Evolutionary conservation across 1,284 basidiomycete species (phyloP).

Genomic region (Ganoderma boninense): DNA sequence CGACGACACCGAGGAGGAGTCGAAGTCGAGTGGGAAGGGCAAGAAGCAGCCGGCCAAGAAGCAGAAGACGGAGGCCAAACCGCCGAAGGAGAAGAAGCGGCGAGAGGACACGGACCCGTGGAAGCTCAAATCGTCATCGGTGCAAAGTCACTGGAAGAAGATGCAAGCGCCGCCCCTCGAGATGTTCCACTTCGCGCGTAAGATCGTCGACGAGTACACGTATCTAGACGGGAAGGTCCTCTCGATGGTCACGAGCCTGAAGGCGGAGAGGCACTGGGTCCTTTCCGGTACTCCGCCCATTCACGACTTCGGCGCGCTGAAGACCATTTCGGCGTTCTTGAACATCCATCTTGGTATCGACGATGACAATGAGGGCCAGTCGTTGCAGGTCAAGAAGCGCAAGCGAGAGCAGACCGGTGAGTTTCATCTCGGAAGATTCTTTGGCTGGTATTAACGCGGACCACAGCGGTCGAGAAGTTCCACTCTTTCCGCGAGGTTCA

Average conservation of each 20-base stretch:
- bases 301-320: slow-evolving; percentile 89
- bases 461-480: slow-evolving; percentile 88
- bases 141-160: slow-evolving; percentile 78
- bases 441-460: background rate
- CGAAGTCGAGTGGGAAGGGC: slow-evolving; percentile 37
- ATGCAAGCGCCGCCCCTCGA: slow-evolving; percentile 88
- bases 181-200: slow-evolving; percentile 91
- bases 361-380: slow-evolving; percentile 86
- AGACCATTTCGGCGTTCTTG: slow-evolving; percentile 90
- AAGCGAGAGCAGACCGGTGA: slow-evolving; percentile 85
- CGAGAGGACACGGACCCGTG: slow-evolving; percentile 82
- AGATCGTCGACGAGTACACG: slow-evolving; percentile 95
- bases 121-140: slow-evolving; percentile 72
- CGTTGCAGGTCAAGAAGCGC: slow-evolving; percentile 80
- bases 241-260: slow-evolving; percentile 80
- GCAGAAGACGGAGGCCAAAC: slow-evolving; percentile 56
- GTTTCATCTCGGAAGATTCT: slow-evolving; percentile 31
- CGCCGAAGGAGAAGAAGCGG: slow-evolving; percentile 65
- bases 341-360: slow-evolving; percentile 89
- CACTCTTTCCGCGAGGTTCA: slow-evolving; percentile 97
- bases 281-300: slow-evolving; percentile 97
- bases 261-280: slow-evolving; percentile 89
- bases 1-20: slow-evolving; percentile 49
- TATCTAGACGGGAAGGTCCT: slow-evolving; percentile 88
- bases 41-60: slow-evolving; percentile 50